These are phyloP conservation scores for Rhodosporidiobolus sp. DNA, from an alignment of 768 basidiomycete species.

Conservation along the genomic window DNA sequence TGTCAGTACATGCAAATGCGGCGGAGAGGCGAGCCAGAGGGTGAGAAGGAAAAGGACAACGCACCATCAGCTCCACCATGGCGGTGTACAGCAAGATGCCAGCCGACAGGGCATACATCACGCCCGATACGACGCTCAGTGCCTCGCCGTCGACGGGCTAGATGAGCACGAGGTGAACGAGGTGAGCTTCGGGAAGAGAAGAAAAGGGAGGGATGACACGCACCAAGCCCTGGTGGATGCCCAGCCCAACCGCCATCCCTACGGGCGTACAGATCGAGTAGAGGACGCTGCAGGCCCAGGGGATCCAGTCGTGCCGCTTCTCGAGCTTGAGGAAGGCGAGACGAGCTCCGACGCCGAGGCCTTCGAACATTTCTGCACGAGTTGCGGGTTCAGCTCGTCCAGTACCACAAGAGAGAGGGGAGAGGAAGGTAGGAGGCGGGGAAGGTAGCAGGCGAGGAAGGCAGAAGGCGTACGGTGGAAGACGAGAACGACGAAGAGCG, in stretches of 20 bases:
- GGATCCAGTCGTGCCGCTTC: constrained; percentile 10
- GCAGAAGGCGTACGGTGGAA: constrained; percentile 36
- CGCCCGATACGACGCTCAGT: constrained; percentile 32
- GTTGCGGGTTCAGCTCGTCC: too few relatives aligned
- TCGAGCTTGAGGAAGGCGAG: constrained; percentile 45
- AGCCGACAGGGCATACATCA: constrained; percentile 28
- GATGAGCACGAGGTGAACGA: not conserved
- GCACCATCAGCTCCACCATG: constrained; percentile 25
- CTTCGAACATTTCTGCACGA: constrained; percentile 26
- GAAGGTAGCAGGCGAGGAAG: not conserved
- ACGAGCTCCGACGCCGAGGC: constrained; percentile 41
- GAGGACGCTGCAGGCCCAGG: constrained; percentile 20
- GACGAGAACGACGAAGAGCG: constrained; percentile 46
- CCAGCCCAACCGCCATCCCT: constrained; percentile 39
- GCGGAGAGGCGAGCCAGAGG: too few relatives aligned
- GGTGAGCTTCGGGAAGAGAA: not conserved
- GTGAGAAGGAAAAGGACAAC: too few relatives aligned
- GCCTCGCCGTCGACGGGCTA: constrained; percentile 24
- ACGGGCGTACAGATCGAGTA: constrained; percentile 43
- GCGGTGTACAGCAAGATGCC: constrained; percentile 38
- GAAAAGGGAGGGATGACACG: not conserved
- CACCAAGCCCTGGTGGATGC: constrained; percentile 36
- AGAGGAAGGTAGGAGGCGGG: not conserved
- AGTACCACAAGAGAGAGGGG: too few relatives aligned
- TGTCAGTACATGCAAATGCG: too few relatives aligned